Percentiles rank a stretch among this genome's conserved stretches.
Evolutionary conservation across 371 early-diverging fungal genomes (phyloP).

Genomic region (Funneliformis caledonium): DNA sequence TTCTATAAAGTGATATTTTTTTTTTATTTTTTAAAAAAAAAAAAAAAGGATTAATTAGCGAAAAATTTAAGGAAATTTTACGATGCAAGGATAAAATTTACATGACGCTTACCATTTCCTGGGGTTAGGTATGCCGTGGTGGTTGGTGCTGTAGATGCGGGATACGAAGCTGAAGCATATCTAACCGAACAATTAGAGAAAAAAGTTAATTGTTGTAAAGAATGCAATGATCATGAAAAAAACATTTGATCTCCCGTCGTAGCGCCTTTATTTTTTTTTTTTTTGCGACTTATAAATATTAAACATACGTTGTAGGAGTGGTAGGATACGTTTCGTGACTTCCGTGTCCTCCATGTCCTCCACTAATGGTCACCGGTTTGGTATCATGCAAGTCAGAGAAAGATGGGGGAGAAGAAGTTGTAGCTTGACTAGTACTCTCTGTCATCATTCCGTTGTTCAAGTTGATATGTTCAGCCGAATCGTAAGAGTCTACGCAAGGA

Average conservation of each 20-base stretch:
- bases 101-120: neutral
- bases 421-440: neutral
- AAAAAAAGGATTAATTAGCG: neutral
- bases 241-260: neutral
- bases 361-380: neutral
- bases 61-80: neutral
- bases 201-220: neutral
- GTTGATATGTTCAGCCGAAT: neutral
- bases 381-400: neutral
- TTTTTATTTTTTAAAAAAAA: no score
- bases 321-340: neutral
- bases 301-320: neutral
- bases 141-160: neutral
- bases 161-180: neutral
- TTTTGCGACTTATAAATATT: neutral
- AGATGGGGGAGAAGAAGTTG: neutral
- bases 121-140: neutral
- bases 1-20: neutral
- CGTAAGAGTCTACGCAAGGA: neutral
- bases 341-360: neutral
- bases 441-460: neutral
- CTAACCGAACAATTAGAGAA: neutral
- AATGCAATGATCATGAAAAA: neutral
- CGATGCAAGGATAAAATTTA: neutral
- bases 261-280: no score